phyloP scores from a whole-genome alignment of 2,329 filamentous ascomycete genomes.

The Raffaelea ambrosiae region DNA sequence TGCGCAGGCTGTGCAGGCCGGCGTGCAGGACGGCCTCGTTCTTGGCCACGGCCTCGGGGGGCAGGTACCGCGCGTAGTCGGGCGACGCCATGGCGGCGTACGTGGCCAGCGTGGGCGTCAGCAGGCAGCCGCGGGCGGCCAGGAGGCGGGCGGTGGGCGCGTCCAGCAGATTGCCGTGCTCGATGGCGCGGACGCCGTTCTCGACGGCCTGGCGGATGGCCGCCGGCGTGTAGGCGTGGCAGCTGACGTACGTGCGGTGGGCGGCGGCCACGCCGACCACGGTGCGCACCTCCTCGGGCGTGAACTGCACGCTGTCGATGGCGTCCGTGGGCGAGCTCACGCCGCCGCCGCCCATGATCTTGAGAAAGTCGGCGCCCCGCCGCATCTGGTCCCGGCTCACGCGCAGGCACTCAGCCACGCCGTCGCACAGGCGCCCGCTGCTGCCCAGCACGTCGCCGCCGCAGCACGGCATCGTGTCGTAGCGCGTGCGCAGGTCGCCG shows the following conservation, averaged over 20 bases:
- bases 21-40: slow-evolving; percentile 36
- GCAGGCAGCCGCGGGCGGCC: slow-evolving; percentile 34
- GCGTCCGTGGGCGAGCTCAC: slow-evolving; percentile 42
- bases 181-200: slow-evolving; percentile 43
- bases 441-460: slow-evolving; percentile 27
- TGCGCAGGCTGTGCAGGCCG: slow-evolving; percentile 34
- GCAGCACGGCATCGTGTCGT: slow-evolving; percentile 33
- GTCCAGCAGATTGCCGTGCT: slow-evolving; percentile 30
- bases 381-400: slow-evolving; percentile 41
- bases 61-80: slow-evolving; percentile 31
- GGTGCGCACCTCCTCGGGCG: slow-evolving; percentile 40
- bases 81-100: slow-evolving; percentile 37
- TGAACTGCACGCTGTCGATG: slow-evolving; percentile 43
- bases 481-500: slow-evolving; percentile 32
- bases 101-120: slow-evolving; percentile 43
- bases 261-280: slow-evolving; percentile 38
- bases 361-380: slow-evolving; percentile 44
- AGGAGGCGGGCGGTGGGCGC: slow-evolving; percentile 33
- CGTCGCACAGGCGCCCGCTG: slow-evolving; percentile 34
- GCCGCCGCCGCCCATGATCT: slow-evolving; percentile 47
- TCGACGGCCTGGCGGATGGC: slow-evolving; percentile 41
- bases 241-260: slow-evolving; percentile 40
- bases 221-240: slow-evolving; percentile 42
- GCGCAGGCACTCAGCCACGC: slow-evolving; percentile 39
- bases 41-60: slow-evolving; percentile 32